These are phyloP conservation scores for Termitomyces sp. DNA, from an alignment of 1,284 basidiomycete species.

Conservation along the genomic window DNA sequence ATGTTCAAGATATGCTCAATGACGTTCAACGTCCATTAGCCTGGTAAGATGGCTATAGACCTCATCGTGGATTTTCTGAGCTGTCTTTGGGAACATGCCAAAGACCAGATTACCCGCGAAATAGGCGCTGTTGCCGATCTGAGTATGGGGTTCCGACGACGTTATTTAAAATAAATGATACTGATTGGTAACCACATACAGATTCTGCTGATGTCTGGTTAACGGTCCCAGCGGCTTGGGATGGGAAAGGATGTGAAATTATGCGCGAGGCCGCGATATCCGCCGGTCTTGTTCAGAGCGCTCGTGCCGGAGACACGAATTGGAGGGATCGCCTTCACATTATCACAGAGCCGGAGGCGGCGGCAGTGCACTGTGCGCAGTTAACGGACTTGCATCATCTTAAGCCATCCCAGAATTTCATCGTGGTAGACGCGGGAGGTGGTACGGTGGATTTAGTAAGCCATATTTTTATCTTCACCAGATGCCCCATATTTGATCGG, in stretches of 20 bases:
- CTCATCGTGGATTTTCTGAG: slow-evolving; percentile 75
- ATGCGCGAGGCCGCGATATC: slow-evolving; percentile 78
- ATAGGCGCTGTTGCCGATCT: slow-evolving; percentile 79
- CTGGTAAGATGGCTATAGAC: slow-evolving; percentile 67
- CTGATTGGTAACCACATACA: slow-evolving; percentile 25
- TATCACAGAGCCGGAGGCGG: slow-evolving; percentile 83
- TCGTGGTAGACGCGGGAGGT: slow-evolving; percentile 74
- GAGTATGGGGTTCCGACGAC: slow-evolving; percentile 40
- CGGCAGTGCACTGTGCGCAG: slow-evolving; percentile 78
- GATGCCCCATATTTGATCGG: slow-evolving; percentile 5
- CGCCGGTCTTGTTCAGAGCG: slow-evolving; percentile 70
- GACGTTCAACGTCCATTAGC: slow-evolving; percentile 36
- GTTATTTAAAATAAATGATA: background rate
- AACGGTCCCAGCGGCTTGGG: slow-evolving; percentile 83
- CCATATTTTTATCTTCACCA: slow-evolving; percentile 3
- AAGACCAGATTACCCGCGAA: slow-evolving; percentile 76
- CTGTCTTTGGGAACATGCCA: slow-evolving; percentile 79
- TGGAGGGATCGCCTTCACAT: slow-evolving; percentile 78
- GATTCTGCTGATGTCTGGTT: slow-evolving; percentile 76
- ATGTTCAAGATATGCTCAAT: slow-evolving; percentile 10
- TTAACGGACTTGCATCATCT: slow-evolving; percentile 73
- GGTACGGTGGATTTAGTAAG: slow-evolving; percentile 53
- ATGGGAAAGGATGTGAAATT: slow-evolving; percentile 71
- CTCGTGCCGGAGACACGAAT: slow-evolving; percentile 61
- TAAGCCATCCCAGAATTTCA: slow-evolving; percentile 72